Conservation (phyloP, 148 eudicot genomes). For the Dysphania ambrosioides region DNA sequence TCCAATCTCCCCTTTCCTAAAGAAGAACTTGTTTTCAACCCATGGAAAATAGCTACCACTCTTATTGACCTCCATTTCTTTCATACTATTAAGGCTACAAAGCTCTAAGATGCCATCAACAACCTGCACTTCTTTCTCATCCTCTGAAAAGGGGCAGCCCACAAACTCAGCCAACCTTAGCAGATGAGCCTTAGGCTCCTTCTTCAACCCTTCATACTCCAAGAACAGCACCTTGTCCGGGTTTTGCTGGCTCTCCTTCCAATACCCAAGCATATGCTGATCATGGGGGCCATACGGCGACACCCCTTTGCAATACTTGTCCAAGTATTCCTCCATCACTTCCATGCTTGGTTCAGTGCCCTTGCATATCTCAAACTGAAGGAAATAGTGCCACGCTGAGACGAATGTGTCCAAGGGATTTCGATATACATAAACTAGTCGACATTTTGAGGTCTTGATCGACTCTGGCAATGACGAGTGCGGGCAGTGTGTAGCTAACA, state of each 20-base stretch:
- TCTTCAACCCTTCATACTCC: not conserved
- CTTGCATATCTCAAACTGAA: not conserved
- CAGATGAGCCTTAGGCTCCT: not conserved
- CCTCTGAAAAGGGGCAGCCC: not conserved
- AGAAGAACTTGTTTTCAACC: slow-evolving; percentile 2
- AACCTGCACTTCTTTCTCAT: not conserved
- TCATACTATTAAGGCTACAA: slow-evolving; percentile 1
- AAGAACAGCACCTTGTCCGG: not conserved
- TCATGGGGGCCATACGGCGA: not conserved
- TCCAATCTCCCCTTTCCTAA: slow-evolving; percentile 8
- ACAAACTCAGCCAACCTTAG: not conserved
- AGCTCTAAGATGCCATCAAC: not conserved
- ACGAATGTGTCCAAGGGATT: not conserved
- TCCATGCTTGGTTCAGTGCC: not conserved
- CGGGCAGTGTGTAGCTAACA: not conserved
- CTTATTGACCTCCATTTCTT: slow-evolving; percentile 5
- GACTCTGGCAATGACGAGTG: not conserved
- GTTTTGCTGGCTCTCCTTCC: not conserved
- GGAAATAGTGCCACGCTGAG: not conserved
- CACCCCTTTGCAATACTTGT: not conserved
- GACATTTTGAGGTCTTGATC: not conserved
- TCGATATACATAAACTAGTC: not conserved
- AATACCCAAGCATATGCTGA: not conserved
- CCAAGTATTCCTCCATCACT: not conserved
- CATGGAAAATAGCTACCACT: not conserved